Evolutionary conservation across 2,329 filamentous ascomycete genomes (phyloP).

Genomic region (Exophiala mesophila): DNA sequence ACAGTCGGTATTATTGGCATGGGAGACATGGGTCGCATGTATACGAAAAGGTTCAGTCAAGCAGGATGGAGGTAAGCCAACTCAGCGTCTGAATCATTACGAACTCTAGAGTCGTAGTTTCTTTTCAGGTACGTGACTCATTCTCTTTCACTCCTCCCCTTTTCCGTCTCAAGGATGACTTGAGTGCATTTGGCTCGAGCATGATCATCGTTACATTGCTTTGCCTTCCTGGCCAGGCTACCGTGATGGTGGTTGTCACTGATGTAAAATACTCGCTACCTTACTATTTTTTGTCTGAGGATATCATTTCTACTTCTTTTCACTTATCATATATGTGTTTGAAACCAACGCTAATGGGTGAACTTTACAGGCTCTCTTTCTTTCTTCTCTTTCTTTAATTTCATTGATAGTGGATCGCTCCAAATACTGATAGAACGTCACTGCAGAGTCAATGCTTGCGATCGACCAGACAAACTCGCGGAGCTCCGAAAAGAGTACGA

Average conservation of each 20-base stretch:
- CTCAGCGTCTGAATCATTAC: too few relatives aligned
- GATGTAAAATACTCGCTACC: constrained; percentile 99
- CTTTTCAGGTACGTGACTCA: constrained; percentile 33
- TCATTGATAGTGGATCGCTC: constrained; percentile 1
- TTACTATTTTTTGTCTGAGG: constrained; percentile 83
- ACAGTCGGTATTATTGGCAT: constrained; percentile 94
- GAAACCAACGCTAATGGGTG: constrained; percentile 6
- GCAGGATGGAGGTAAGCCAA: constrained; percentile 86
- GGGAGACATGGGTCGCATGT: constrained; percentile 99
- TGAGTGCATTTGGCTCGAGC: constrained; percentile 99
- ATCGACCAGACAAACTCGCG: constrained; percentile 84
- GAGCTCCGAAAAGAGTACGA: constrained; percentile 74
- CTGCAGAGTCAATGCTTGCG: constrained; percentile 85
- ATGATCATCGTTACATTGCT: constrained; percentile 62
- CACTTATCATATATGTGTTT: background rate
- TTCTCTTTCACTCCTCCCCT: constrained; percentile 12
- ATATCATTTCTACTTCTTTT: constrained; percentile 24
- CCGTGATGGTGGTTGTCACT: constrained; percentile 67
- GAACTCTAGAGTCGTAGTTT: constrained; percentile 12
- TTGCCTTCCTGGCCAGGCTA: constrained; percentile 70
- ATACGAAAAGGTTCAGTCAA: constrained; percentile 77
- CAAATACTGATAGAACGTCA: constrained; percentile 17
- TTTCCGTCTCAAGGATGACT: constrained; percentile 73
- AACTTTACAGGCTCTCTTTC: constrained; percentile 9
- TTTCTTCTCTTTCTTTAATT: background rate